A percentile compares a stretch with the other conserved stretches of the same genome.
Evolutionary conservation across 1,139 yeast genomes (phyloP).

Genomic region (Meyerozyma sp.): DNA sequence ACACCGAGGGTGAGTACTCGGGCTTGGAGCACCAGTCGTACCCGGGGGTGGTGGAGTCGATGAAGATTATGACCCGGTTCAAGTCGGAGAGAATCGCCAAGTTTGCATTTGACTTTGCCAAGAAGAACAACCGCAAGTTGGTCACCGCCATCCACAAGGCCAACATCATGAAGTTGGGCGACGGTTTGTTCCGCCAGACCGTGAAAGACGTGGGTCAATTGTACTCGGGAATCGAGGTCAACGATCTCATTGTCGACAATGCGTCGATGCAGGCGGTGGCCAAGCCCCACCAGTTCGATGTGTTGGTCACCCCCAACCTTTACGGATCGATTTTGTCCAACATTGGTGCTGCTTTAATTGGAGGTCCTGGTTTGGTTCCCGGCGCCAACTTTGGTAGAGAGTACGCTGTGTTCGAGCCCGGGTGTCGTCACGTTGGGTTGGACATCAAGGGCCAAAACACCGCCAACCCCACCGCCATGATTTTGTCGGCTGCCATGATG

Average conservation of each 20-base stretch:
- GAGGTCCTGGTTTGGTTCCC: slow-evolving; percentile 98
- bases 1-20: slow-evolving; percentile 96
- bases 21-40: slow-evolving; percentile 97
- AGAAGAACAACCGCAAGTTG: slow-evolving; percentile 82
- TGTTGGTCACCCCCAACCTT: slow-evolving; percentile 94
- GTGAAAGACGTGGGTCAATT: slow-evolving; percentile 86
- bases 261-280: slow-evolving; percentile 99
- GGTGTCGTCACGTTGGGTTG: slow-evolving; percentile 98
- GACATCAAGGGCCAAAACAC: slow-evolving; percentile 92
- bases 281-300: slow-evolving; percentile 96
- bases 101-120: slow-evolving; percentile 94
- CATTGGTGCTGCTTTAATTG: slow-evolving; percentile 97
- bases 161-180: slow-evolving; percentile 97
- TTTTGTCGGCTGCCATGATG: slow-evolving; percentile 83
- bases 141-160: slow-evolving; percentile 99
- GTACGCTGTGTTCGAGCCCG: slow-evolving; percentile 97
- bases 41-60: slow-evolving; percentile 96
- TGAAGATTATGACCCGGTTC: slow-evolving; percentile 90
- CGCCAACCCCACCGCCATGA: slow-evolving; percentile 98
- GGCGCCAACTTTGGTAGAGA: slow-evolving; percentile 99
- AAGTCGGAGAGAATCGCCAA: slow-evolving; percentile 97
- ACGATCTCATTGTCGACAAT: slow-evolving; percentile 95
- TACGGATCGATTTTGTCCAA: slow-evolving; percentile 96
- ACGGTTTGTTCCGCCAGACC: slow-evolving; percentile 94
- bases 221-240: slow-evolving; percentile 79